Conservation (phyloP, 164 flowering plant genomes). For the Magnolia sinica region DNA sequence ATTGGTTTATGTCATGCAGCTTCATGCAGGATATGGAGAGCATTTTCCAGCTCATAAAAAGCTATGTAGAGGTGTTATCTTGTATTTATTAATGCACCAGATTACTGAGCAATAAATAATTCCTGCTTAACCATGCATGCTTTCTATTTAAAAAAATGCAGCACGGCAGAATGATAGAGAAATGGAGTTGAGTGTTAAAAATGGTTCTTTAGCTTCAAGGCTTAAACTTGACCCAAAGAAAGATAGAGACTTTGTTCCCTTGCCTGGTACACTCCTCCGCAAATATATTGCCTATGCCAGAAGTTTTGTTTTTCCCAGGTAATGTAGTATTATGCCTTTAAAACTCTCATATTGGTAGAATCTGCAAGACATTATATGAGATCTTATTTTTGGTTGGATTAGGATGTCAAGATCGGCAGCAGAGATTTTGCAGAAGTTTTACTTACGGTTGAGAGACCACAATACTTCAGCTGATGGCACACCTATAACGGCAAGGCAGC, state of each 20-base stretch:
- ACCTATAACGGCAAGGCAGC: conserved; percentile 97
- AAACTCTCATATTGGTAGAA: background rate
- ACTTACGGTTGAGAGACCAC: conserved; percentile 70
- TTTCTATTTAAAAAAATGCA: conserved; percentile 19
- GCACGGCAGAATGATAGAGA: conserved; percentile 33
- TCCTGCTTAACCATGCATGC: conserved; percentile 1
- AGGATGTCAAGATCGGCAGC: conserved; percentile 96
- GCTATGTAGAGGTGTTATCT: conserved; percentile 46
- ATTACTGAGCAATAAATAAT: background rate
- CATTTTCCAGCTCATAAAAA: conserved; percentile 54
- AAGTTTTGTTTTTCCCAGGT: conserved; percentile 85
- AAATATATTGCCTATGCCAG: conserved; percentile 97
- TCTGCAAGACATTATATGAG: background rate
- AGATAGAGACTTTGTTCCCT: conserved; percentile 69
- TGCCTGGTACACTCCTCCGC: conserved; percentile 84
- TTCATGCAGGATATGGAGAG: conserved; percentile 75
- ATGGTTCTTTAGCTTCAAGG: conserved; percentile 68
- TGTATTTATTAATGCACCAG: background rate
- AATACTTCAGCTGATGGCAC: conserved; percentile 88
- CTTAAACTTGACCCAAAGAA: conserved; percentile 71
- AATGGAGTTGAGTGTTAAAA: conserved; percentile 31
- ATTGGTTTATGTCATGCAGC: conserved; percentile 47
- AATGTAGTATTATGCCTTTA: background rate
- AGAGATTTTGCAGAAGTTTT: conserved; percentile 85
- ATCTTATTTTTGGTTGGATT: conserved; percentile 9